Percentiles rank a stretch among this genome's conserved stretches.
Conservation (phyloP, 2,329 filamentous ascomycete species). For the Paraphaeosphaeria sporulosa region DNA sequence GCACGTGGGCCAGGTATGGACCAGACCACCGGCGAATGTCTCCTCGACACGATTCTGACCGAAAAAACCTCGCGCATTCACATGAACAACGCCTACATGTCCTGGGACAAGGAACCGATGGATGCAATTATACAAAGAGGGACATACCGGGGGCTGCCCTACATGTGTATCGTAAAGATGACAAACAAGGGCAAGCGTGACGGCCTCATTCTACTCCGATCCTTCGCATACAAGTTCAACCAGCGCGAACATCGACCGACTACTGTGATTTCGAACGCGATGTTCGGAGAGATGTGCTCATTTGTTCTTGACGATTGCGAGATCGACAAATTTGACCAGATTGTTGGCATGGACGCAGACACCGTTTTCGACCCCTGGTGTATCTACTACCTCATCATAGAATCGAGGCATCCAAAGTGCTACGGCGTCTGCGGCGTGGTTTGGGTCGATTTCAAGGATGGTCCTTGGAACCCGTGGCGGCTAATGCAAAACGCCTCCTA, state of each 20-base stretch:
- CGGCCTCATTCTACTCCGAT: conserved; percentile 59
- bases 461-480: conserved; percentile 50
- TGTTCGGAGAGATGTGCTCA: conserved; percentile 22
- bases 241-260: conserved; percentile 45
- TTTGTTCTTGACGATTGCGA: conserved; percentile 18
- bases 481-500: conserved; percentile 60
- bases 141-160: conserved; percentile 56
- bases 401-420: conserved; percentile 29
- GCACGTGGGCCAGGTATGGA: conserved; percentile 57
- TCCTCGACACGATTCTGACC: conserved; percentile 57
- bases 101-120: conserved; percentile 52
- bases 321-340: conserved; percentile 11
- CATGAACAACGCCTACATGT: conserved; percentile 46
- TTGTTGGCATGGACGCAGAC: conserved; percentile 41
- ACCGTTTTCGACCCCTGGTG: conserved; percentile 59
- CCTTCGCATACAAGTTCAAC: conserved; percentile 59
- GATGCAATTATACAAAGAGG: conserved; percentile 49
- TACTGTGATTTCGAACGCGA: conserved; percentile 17
- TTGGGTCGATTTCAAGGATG: conserved; percentile 55
- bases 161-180: conserved; percentile 58
- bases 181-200: conserved; percentile 62
- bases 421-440: conserved; percentile 60
- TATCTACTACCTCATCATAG: conserved; percentile 39
- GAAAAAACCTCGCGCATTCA: conserved; percentile 43
- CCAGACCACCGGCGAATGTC: conserved; percentile 58